Evolutionary conservation across 257 asterid species (phyloP), one percentile per base, ranked within the genome.

Genomic region (Solanum medicagineum): DNA sequence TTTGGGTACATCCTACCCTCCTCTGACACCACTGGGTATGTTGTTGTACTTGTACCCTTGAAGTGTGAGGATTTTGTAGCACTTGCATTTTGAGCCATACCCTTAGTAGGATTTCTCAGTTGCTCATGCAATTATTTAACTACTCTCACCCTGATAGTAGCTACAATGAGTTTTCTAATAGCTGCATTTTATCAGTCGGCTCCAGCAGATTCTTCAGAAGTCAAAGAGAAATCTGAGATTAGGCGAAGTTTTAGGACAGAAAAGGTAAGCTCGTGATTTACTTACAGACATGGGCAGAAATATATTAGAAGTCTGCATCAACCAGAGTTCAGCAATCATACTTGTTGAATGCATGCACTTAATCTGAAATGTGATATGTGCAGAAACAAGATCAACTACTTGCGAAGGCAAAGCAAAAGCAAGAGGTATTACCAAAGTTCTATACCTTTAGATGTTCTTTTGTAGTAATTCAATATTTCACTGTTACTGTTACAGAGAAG

Each of bases 341-440:
- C 49, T 65, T 65, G 85, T 29, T 40, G 19, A 62, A 40, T 65
- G 80, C 63, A n/a, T 81, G 62, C 32, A 13, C 22, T 77, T 45
- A 55, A 69, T 74, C 63, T 80, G 44, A 80, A 55, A 69, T 74
- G 68, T 80, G 44, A 80, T 84, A 24, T 53, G 54, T 90, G 92
- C 98, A 95, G 97, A 95, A 89, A 87, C 97, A 90, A 75, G 97
- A 89, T 60, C 94, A 87, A 57, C 90, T 88, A 86, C 92, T 94
- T 86, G 80, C 79, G 59, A 95, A 94, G 88, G 97, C 97, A 10
- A 94, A 91, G 87, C 91, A 91, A 86, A 90, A 86, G 71, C 94
- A 93, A 87, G 94, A 95, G 98, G 99, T 96, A 95, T 26, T 66
- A 15, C 83, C 88, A 83, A 83, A 70, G 24, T 49, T 62, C 32